A percentile compares a stretch with the other conserved stretches of the same genome.
phyloP scores from a whole-genome alignment of 257 asterid species.

The Primulina eburnea region DNA sequence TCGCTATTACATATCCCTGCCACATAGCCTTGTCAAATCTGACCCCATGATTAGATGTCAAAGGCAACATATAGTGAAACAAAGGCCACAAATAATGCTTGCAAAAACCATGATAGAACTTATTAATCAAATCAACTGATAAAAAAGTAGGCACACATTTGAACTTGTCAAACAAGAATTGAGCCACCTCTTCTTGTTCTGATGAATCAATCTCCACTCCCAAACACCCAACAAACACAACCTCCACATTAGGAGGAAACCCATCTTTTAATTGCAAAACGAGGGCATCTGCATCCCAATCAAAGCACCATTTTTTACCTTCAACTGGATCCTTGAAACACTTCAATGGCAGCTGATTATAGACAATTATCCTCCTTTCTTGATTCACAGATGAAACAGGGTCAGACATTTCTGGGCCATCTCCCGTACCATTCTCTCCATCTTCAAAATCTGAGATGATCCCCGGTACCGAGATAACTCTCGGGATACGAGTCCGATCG shows the following conservation, averaged over 20 bases:
- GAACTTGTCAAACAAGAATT: slow-evolving; percentile 54
- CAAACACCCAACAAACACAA: slow-evolving; percentile 63
- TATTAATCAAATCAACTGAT: slow-evolving; percentile 48
- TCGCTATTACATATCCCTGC: slow-evolving; percentile 79
- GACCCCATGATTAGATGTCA: slow-evolving; percentile 63
- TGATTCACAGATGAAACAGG: slow-evolving; percentile 33
- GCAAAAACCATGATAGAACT: slow-evolving; percentile 77
- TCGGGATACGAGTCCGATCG: slow-evolving; percentile 67
- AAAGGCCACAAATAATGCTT: slow-evolving; percentile 83
- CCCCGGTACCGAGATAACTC: slow-evolving; percentile 69
- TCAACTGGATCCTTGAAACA: slow-evolving; percentile 26
- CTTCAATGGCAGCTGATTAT: slow-evolving; percentile 70
- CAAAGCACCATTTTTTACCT: slow-evolving; percentile 53
- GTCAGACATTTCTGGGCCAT: slow-evolving; percentile 30
- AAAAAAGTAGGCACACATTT: slow-evolving; percentile 80
- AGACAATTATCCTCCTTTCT: slow-evolving; percentile 59
- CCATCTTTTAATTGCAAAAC: slow-evolving; percentile 71
- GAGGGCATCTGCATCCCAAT: slow-evolving; percentile 69
- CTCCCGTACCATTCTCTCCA: slow-evolving; percentile 17
- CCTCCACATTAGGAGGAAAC: slow-evolving; percentile 52
- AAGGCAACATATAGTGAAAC: slow-evolving; percentile 79
- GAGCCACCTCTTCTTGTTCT: slow-evolving; percentile 80
- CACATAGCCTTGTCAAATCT: slow-evolving; percentile 63
- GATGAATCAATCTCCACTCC: slow-evolving; percentile 51
- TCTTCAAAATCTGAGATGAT: slow-evolving; percentile 58